Percentiles rank a stretch among this genome's conserved stretches.
Evolutionary conservation across 176 grass and related monocot genomes (phyloP).

Genomic region (Avena insularis): DNA sequence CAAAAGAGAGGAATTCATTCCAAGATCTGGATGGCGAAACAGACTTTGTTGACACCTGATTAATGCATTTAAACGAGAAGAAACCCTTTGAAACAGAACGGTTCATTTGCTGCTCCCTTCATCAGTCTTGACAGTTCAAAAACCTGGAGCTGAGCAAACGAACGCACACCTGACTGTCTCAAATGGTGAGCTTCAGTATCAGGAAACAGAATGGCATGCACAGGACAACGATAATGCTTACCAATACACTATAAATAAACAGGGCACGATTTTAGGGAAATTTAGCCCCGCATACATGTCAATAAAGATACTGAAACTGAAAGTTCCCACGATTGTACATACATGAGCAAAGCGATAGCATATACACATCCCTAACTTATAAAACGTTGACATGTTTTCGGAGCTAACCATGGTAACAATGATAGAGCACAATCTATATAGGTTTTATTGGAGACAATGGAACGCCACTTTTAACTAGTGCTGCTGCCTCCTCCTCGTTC

Average conservation of each 20-base stretch:
- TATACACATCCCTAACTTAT: slow-evolving; percentile 32
- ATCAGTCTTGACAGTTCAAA: background rate
- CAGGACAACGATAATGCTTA: background rate
- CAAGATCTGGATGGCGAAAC: background rate
- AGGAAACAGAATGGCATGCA: background rate
- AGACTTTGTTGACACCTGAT: background rate
- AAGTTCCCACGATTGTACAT: slow-evolving; percentile 21
- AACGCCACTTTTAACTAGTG: slow-evolving; percentile 15
- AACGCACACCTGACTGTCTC: background rate
- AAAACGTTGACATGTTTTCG: slow-evolving; percentile 6
- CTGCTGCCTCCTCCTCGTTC: slow-evolving; percentile 50
- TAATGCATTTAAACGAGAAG: background rate
- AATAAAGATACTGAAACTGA: slow-evolving; percentile 14
- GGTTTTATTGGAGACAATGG: background rate
- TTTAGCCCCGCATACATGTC: background rate
- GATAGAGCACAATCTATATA: background rate
- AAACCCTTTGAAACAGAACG: background rate
- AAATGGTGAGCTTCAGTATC: background rate
- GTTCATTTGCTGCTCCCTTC: background rate
- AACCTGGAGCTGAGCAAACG: background rate
- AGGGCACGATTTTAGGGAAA: background rate
- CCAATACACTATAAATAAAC: background rate
- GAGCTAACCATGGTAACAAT: slow-evolving; percentile 17
- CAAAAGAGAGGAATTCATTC: background rate
- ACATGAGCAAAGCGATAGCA: slow-evolving; percentile 6